Percentiles rank a stretch among this genome's conserved stretches.
Conservation (phyloP, 164 flowering plant genomes). For the Brasenia schreberi region DNA sequence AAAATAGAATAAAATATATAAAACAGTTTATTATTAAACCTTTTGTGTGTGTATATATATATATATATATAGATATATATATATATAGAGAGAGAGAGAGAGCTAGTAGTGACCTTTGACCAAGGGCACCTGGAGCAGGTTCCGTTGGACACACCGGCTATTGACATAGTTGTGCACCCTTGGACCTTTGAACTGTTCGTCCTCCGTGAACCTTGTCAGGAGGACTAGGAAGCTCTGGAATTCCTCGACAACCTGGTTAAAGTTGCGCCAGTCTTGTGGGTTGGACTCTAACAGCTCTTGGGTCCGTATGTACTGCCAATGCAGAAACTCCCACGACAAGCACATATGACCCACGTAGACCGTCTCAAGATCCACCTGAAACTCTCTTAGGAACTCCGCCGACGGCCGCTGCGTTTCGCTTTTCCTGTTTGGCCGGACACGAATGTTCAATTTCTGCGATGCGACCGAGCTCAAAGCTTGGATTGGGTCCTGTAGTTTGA, state of each 20-base stretch:
- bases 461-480: constrained; percentile 22
- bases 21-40: too few relatives aligned
- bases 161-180: constrained; percentile 49
- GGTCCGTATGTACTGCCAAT: constrained; percentile 53
- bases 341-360: constrained; percentile 78
- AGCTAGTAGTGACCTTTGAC: constrained; percentile 55
- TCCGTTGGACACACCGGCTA: constrained; percentile 36
- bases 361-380: constrained; percentile 50
- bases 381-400: constrained; percentile 24
- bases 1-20: too few relatives aligned
- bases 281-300: constrained; percentile 34
- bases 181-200: constrained; percentile 60
- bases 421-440: constrained; percentile 16
- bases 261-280: constrained; percentile 22
- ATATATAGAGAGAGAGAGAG: not conserved
- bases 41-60: too few relatives aligned
- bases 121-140: constrained; percentile 70
- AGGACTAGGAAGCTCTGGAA: constrained; percentile 74
- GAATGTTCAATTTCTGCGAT: constrained; percentile 9
- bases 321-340: constrained; percentile 88
- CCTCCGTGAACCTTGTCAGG: constrained; percentile 58
- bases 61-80: too few relatives aligned
- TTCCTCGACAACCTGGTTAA: constrained; percentile 50
- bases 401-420: constrained; percentile 22
- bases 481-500: constrained; percentile 40